phyloP scores from a whole-genome alignment of 177 flowering plant genomes.

The Vitis hybrid region DNA sequence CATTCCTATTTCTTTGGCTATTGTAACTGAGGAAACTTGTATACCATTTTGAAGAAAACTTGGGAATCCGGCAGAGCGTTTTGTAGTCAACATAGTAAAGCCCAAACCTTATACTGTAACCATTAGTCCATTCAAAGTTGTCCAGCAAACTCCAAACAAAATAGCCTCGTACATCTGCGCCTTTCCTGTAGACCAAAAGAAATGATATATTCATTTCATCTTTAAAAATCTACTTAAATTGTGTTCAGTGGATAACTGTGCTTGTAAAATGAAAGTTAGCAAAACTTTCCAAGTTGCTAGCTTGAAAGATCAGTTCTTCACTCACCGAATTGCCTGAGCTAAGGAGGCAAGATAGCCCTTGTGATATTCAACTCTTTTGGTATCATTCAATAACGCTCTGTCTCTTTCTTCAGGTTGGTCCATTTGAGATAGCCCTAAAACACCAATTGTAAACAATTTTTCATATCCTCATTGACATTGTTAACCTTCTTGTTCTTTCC shows the following conservation, averaged over 20 bases:
- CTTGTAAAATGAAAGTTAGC: no score
- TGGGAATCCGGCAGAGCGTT: conserved; percentile 48
- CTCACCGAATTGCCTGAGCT: conserved; percentile 3
- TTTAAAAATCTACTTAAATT: no score
- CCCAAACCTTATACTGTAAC: conserved; percentile 48
- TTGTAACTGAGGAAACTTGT: conserved; percentile 29
- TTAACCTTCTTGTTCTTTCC: conserved; percentile 5
- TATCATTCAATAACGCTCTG: conserved; percentile 10
- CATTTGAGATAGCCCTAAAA: no score
- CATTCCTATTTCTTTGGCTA: no score
- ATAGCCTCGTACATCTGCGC: conserved; percentile 64
- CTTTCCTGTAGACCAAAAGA: conserved; percentile 32
- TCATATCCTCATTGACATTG: not conserved
- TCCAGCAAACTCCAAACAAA: conserved; percentile 67
- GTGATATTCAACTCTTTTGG: conserved; percentile 17
- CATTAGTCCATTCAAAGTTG: conserved; percentile 56
- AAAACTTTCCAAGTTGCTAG: no score
- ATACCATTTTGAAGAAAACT: conserved; percentile 61
- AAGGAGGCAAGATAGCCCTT: conserved; percentile 15
- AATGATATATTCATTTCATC: no score
- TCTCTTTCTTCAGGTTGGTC: no score
- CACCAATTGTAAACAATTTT: not conserved
- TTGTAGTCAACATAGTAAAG: conserved; percentile 45
- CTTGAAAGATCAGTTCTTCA: no score
- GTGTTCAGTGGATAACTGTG: no score